Percentiles rank a stretch among this genome's conserved stretches.
These are phyloP conservation scores for Aegle marmelos DNA, from an alignment of 345 rosid genomes.

Conservation along the genomic window DNA sequence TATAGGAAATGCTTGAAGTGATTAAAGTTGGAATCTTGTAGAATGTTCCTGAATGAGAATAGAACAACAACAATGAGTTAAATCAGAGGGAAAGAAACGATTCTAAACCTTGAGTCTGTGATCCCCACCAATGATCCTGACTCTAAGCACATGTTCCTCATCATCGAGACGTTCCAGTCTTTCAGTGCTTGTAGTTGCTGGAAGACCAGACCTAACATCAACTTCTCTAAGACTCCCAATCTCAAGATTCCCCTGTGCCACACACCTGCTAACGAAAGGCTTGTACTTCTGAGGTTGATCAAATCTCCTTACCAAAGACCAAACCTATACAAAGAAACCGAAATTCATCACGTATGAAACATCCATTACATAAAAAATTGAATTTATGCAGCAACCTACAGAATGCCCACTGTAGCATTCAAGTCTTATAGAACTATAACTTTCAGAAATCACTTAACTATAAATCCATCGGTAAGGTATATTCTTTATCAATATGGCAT, in stretches of 20 bases:
- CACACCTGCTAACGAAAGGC: conserved; percentile 72
- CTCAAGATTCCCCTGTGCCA: conserved; percentile 62
- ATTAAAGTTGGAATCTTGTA: background rate
- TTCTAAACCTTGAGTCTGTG: conserved; percentile 65
- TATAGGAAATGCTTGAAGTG: background rate
- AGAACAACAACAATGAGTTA: background rate
- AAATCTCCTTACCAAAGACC: conserved; percentile 82
- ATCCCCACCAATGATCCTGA: conserved; percentile 80
- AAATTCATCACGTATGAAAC: background rate
- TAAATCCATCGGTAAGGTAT: background rate
- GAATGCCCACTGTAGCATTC: conserved; percentile 5
- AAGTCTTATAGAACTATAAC: background rate
- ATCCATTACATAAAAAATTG: background rate
- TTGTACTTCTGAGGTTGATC: conserved; percentile 84
- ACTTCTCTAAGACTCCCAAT: conserved; percentile 84
- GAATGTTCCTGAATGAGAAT: conserved; percentile 3
- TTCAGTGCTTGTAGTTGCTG: conserved; percentile 83
- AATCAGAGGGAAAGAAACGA: background rate
- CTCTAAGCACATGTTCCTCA: conserved; percentile 65
- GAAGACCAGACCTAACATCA: conserved; percentile 77
- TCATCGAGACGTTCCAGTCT: conserved; percentile 75
- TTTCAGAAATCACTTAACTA: background rate
- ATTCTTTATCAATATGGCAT: background rate
- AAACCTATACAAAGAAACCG: conserved; percentile 39
- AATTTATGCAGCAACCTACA: background rate